Evolutionary conservation across 202 grass and related monocot species (phyloP).

Genomic region (Carex sylvatica): DNA sequence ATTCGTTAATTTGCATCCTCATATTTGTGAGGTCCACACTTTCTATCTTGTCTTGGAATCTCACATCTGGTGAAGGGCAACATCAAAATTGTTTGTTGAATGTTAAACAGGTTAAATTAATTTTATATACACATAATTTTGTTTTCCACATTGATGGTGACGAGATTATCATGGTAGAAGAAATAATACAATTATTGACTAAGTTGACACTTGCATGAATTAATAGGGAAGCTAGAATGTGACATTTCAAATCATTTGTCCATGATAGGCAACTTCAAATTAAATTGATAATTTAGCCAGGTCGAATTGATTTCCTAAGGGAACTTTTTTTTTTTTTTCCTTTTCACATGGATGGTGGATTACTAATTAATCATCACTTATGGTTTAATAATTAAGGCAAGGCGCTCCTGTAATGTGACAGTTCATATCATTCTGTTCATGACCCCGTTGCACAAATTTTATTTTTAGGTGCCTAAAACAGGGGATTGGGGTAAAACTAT

Average conservation of each 20-base stretch:
- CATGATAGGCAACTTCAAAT: background rate
- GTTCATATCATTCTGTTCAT: conserved; percentile 6
- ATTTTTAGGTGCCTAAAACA: background rate
- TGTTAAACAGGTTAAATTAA: background rate
- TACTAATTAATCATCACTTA: background rate
- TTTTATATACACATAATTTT: background rate
- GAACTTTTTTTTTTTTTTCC: too few relatives aligned
- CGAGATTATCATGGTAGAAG: conserved; percentile 6
- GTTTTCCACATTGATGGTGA: background rate
- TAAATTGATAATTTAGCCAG: too few relatives aligned
- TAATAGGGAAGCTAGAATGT: background rate
- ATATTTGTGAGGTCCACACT: background rate
- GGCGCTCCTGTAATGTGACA: background rate
- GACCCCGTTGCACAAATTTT: background rate
- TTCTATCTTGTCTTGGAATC: conserved; percentile 7
- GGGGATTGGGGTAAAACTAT: background rate
- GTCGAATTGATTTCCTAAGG: too few relatives aligned
- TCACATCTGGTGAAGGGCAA: background rate
- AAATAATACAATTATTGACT: background rate
- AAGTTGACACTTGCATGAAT: background rate
- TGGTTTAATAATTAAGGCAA: too few relatives aligned
- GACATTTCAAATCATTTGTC: background rate
- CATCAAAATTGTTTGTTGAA: background rate
- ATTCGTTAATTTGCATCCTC: background rate
- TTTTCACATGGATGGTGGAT: too few relatives aligned